Evolutionary conservation across 1,284 basidiomycete genomes (phyloP).

Genomic region (Hypsizygus ulmarius): DNA sequence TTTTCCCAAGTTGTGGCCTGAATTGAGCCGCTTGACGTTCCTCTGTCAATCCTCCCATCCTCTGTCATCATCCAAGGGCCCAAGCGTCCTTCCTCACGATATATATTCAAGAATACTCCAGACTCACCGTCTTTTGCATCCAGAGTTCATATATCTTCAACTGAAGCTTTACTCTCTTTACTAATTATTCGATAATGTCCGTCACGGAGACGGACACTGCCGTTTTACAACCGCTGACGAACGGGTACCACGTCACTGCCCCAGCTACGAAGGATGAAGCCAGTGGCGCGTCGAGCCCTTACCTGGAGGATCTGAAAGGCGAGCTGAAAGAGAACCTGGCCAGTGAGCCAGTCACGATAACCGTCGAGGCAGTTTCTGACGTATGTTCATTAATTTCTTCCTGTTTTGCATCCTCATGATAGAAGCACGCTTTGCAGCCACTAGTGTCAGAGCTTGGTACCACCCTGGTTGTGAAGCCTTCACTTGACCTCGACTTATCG

Average conservation of each 20-base stretch:
- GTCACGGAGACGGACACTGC: constrained; percentile 15
- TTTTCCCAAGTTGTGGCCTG: constrained; percentile 17
- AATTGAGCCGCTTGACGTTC: constrained; percentile 11
- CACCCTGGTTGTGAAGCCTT: not conserved
- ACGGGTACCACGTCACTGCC: constrained; percentile 7
- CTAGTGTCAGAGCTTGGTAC: constrained; percentile 1
- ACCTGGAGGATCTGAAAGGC: constrained; percentile 7
- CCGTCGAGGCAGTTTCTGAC: constrained; percentile 6
- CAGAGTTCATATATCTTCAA: constrained; percentile 7
- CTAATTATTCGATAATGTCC: constrained; percentile 21
- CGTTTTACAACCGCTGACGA: constrained; percentile 14
- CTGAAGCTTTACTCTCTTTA: constrained; percentile 14
- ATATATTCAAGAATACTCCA: constrained; percentile 15
- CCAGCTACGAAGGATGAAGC: constrained; percentile 3
- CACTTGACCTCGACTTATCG: not conserved
- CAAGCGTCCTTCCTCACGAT: constrained; percentile 11
- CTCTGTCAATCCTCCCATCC: constrained; percentile 7
- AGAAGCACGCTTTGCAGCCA: not conserved
- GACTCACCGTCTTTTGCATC: constrained; percentile 6
- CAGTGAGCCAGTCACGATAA: constrained; percentile 8
- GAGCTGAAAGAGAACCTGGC: constrained; percentile 5
- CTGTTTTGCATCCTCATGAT: not conserved
- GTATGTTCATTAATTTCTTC: constrained; percentile 9
- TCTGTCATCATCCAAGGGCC: constrained; percentile 6
- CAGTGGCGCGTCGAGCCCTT: constrained; percentile 8